Evolutionary conservation across 2,329 filamentous ascomycete species (phyloP).

Genomic region (Rhexocercosporidium sp.): DNA sequence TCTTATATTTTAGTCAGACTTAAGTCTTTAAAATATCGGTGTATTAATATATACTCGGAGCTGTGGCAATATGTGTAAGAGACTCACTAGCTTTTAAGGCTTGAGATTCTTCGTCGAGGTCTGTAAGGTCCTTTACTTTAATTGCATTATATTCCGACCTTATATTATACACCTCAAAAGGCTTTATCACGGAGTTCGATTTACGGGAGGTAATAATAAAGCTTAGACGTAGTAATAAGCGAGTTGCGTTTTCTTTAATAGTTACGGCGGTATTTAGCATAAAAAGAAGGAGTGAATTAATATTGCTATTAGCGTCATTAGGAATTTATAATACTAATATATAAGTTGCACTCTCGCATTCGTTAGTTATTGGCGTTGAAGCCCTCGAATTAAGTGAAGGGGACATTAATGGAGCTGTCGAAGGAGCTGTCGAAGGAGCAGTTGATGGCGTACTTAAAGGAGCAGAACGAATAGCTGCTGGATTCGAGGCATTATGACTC

Average conservation of each 20-base stretch:
- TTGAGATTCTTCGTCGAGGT: slow-evolving; percentile 19
- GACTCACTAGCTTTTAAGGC: slow-evolving; percentile 22
- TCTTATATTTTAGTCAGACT: slow-evolving; percentile 16
- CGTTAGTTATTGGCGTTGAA: slow-evolving; percentile 26
- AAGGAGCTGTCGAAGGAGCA: too few relatives aligned
- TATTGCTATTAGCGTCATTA: slow-evolving; percentile 22
- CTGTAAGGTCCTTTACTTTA: slow-evolving; percentile 16
- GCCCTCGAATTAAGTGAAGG: slow-evolving; percentile 25
- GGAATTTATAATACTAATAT: slow-evolving; percentile 20
- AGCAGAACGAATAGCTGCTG: slow-evolving; percentile 10
- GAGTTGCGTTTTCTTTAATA: slow-evolving; percentile 13
- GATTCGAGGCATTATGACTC: slow-evolving; percentile 13
- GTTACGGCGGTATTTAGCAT: slow-evolving; percentile 15
- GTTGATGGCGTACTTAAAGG: slow-evolving; percentile 19
- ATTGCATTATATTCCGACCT: slow-evolving; percentile 12
- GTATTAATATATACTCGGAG: slow-evolving; percentile 25
- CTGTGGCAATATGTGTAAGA: slow-evolving; percentile 21
- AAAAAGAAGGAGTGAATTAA: slow-evolving; percentile 21
- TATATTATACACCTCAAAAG: slow-evolving; percentile 18
- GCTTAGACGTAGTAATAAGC: slow-evolving; percentile 14
- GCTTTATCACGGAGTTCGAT: slow-evolving; percentile 16
- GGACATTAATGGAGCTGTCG: slow-evolving; percentile 22
- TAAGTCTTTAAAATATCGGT: slow-evolving; percentile 20
- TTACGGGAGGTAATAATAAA: slow-evolving; percentile 17
- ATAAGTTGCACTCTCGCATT: slow-evolving; percentile 22